A percentile compares a stretch with the other conserved stretches of the same genome.
Conservation (phyloP, 208 protist species). For the Trypanosoma boissoni region DNA sequence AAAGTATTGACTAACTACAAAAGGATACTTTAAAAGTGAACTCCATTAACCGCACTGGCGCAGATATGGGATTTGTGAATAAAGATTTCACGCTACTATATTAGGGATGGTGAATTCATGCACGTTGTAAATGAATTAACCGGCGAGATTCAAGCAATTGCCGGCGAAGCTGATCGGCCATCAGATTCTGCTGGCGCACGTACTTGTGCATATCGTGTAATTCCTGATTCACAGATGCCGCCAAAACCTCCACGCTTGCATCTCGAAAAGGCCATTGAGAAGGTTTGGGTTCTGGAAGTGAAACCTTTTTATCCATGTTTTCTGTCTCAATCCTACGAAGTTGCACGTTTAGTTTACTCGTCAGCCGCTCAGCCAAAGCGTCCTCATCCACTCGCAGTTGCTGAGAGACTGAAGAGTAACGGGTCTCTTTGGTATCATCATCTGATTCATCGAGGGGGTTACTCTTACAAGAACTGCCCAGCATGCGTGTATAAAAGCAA, state of each 20-base stretch:
- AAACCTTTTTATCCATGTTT: constrained; percentile 3
- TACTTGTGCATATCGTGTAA: constrained; percentile 48
- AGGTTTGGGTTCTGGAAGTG: not conserved
- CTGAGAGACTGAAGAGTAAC: constrained; percentile 21
- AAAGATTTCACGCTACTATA: too few species aligned
- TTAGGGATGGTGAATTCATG: not conserved
- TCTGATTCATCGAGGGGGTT: not conserved
- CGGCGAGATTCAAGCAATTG: constrained; percentile 36
- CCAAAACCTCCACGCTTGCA: constrained; percentile 39
- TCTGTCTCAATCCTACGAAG: constrained; percentile 4
- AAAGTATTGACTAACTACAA: too few species aligned
- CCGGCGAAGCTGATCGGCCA: constrained; percentile 25
- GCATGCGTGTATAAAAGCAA: constrained; percentile 65
- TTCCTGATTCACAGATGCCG: constrained; percentile 47
- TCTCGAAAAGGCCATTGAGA: constrained; percentile 36
- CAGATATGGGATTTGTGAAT: too few species aligned
- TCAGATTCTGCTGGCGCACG: constrained; percentile 32
- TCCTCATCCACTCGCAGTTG: constrained; percentile 22
- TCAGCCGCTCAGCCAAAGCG: constrained; percentile 24
- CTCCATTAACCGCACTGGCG: too few species aligned
- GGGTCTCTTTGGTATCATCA: constrained; percentile 4
- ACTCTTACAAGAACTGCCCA: constrained; percentile 9
- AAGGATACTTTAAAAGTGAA: too few species aligned
- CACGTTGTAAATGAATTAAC: constrained; percentile 14
- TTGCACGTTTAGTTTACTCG: constrained; percentile 25